A percentile compares a stretch with the other conserved stretches of the same genome.
phyloP scores from a whole-genome alignment of 805 yeast genomes.

The Pichia thaimueangensis region DNA sequence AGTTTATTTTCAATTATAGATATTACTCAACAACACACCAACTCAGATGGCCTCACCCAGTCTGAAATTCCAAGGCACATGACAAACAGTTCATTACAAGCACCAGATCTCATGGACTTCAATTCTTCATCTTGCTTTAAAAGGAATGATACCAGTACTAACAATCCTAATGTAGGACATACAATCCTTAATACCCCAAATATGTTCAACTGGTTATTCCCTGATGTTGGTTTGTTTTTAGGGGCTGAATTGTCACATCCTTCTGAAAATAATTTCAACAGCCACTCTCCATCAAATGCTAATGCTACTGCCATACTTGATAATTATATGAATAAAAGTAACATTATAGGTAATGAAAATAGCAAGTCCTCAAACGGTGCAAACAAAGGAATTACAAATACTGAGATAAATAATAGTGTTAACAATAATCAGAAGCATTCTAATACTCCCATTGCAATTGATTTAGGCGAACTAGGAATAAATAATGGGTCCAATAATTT shows the following conservation, averaged over 20 bases:
- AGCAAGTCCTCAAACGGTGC: not conserved
- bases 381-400: too few species aligned
- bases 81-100: not conserved
- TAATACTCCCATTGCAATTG: slow-evolving; percentile 14
- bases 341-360: not conserved
- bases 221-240: slow-evolving; percentile 14
- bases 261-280: slow-evolving; percentile 5
- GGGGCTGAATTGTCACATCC: not conserved
- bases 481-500: slow-evolving; percentile 25
- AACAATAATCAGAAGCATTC: not conserved
- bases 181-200: slow-evolving; percentile 3
- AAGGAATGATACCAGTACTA: not conserved
- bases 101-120: not conserved
- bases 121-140: not conserved
- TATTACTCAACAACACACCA: slow-evolving; percentile 21
- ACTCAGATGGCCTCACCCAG: not conserved
- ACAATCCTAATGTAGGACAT: not conserved
- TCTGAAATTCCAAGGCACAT: too few species aligned
- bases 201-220: slow-evolving; percentile 26
- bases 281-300: not conserved
- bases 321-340: not conserved
- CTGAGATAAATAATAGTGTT: not conserved
- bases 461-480: slow-evolving; percentile 22
- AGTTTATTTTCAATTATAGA: slow-evolving; percentile 15
- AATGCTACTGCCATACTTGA: not conserved